Percentiles rank a stretch among this genome's conserved stretches.
Conservation (phyloP, 805 yeast species). For the Tetrapisispora arboricola region DNA sequence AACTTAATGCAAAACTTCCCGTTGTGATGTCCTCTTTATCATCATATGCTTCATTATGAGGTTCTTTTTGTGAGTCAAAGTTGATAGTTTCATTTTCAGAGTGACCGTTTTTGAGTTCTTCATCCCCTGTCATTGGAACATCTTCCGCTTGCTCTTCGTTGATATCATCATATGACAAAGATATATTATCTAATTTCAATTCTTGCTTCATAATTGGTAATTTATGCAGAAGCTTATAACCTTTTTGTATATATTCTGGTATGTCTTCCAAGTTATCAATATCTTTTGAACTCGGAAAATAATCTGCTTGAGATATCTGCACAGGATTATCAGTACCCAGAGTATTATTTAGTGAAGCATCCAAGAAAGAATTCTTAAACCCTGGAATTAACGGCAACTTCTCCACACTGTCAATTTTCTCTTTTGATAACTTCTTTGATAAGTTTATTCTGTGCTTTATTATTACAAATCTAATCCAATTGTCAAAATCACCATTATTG, state of each 20-base stretch:
- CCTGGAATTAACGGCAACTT: constrained; percentile 20
- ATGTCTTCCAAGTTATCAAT: constrained; percentile 29
- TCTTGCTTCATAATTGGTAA: constrained; percentile 30
- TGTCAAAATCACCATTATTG: constrained; percentile 27
- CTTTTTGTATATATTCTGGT: neutral
- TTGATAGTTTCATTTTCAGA: constrained; percentile 3
- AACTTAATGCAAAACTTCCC: constrained; percentile 6
- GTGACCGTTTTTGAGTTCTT: constrained; percentile 8
- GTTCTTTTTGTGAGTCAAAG: neutral
- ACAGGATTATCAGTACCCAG: neutral
- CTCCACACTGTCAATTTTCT: constrained; percentile 11
- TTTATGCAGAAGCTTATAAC: constrained; percentile 11
- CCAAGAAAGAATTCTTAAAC: constrained; percentile 16
- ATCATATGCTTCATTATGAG: neutral
- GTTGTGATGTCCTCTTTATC: neutral
- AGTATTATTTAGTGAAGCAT: neutral
- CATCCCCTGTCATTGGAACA: neutral
- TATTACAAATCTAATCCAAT: constrained; percentile 29
- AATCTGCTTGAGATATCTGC: constrained; percentile 5
- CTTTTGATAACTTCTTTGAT: constrained; percentile 16
- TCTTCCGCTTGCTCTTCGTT: constrained; percentile 6
- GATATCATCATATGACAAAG: constrained; percentile 22
- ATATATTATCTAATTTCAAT: constrained; percentile 22
- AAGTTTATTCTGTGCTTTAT: constrained; percentile 22
- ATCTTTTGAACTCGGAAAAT: constrained; percentile 6